Base-by-base conservation (phyloP, 129 eudicot genomes). In the Pittosporum tobira region DNA sequence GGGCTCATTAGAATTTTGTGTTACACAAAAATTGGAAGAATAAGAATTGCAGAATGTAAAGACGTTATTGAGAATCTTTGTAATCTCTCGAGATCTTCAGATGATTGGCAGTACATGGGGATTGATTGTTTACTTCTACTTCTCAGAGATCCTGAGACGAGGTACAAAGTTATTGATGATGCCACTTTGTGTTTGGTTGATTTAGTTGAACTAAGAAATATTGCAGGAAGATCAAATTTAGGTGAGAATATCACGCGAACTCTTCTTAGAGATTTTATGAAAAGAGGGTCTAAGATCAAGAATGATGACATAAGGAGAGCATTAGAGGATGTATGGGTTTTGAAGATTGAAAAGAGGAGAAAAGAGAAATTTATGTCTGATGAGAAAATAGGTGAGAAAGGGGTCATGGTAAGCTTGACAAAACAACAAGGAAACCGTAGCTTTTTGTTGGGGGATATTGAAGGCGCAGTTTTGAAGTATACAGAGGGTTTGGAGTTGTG, bases 41-140 rank as follows among this genome's bases (percentile, higher is more conserved):
- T n/a, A 36, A 58, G 70, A 20, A 56, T 81, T 55, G 77, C 83
- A 10, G 77, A 73, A 58, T 84, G 77, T 10, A 56, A 61, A 23
- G 53, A 70, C 49, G 81, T 82, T 29, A 26, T 88, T 4, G 66
- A 69, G 47, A 71, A 61, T 70, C 77, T 88, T 4, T 84, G 97
- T 71, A 81, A 81, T 48, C 75, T 85, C 46, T 68, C 88, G 2
- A 79, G 91, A 52, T 88, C 97, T 48, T 88, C 93, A 2, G 97
- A 88, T 74, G 94, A 84, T 75, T 88, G 97, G 97, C 97, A 84
- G 46, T 88, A 84, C 50, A 82, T 88, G 85, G 97, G 79, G 22
- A 80, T 88, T 21, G 97, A 88, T 63, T 84, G 91, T 66, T 84
- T 88, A 52, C 67, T 84, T 5, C 65, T 85, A 57, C 87, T 88